Evolutionary conservation across 495 filamentous ascomycete species (phyloP), one percentile per base, ranked within the genome.

Genomic region (Hapsidospora chrysogenum): DNA sequence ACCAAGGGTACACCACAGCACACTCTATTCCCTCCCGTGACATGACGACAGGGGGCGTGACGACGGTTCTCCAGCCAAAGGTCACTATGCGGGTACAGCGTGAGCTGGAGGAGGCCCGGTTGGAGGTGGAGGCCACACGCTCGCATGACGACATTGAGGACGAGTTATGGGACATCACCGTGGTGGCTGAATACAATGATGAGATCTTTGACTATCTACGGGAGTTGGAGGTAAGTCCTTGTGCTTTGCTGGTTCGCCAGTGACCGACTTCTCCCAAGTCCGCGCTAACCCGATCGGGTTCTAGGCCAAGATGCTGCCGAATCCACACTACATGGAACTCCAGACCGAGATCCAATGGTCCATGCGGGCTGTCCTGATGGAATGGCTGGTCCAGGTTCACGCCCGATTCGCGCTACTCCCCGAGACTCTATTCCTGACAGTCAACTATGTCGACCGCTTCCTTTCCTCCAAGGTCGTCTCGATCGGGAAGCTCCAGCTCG

Each of bases 271-370:
- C 47, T 57, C 36, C 56, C 43, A 8, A 11, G 36, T 25, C 13
- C 16, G 10, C 8, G 28, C 45, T n/a, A n/a, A n/a, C n/a, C n/a
- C n/a, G n/a, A n/a, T n/a, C n/a, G n/a, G n/a, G n/a, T n/a, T n/a
- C n/a, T n/a, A 93, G 85, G 70, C 70, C 40, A 68, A 68, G 28
- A 78, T 96, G 70, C 57, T 84, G 28, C 89, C 89, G 1, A 80
- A 86, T 48, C 65, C 80, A 2, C 72, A 86, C 46, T 97, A 97
- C 61, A 96, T 97, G 92, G 83, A 93, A 33, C 76, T 79, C 35
- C 89, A 97, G 52, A 73, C 76, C n/a, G 86, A 96, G 54, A 87
- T 97, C 37, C 84, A 92, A 53, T 96, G 92, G 92, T 93, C 87
- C 0, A 95, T 95, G 87, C 83, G 89, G 30, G 75, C 87, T 8